Evolutionary conservation across 2,329 filamentous ascomycete species (phyloP), one percentile per base, ranked within the genome.

Genomic region (Colletotrichum chrysophilum): DNA sequence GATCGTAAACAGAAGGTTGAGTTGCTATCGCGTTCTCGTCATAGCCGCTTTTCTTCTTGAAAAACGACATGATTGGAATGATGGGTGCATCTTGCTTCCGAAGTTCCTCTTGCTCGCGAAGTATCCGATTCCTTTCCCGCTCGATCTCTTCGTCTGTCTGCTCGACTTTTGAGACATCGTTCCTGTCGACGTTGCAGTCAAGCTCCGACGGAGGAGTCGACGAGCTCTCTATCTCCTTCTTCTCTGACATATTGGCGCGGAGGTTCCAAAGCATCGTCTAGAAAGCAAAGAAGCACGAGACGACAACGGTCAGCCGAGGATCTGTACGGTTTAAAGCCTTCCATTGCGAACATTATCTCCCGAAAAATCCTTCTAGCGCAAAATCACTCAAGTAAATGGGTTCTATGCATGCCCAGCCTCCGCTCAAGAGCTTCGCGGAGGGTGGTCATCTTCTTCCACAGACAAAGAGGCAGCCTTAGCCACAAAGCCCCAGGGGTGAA

Each of bases 1-100:
- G 83, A 55, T 89, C 87, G 65, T 83, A 88, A 7, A 89, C 87
- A 4, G 86, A 88, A 7, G 84, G 86, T 76, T 87, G 80, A 1
- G 81, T 84, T n/a, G 86, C 85, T 38, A 83, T 80, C 34, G 79
- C 77, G 24, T 79, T 71, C 10, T 78, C 67, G 61, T 79, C 77
- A 14, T 67, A 73, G 18, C 71, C 66, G 16, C 30, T 72, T 55
- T 78, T 78, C 60, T 73, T 77, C n/a, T 77, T 75, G 62, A 80
- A 81, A 7, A 80, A 74, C 3, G 79, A 77, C 65, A 78, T 75
- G n/a, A 80, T 78, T 1, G 79, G 79, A 16, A 79, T 77, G n/a
- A 75, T 66, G 10, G 79, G 79, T 2, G 78, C 75, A 56, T 79
- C 77, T 8, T 78, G 79, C 62, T 78, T 77, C 28, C 80, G 77